Evolutionary conservation across 1,139 yeast genomes (phyloP).

Genomic region (Saccharomyces uvarum): DNA sequence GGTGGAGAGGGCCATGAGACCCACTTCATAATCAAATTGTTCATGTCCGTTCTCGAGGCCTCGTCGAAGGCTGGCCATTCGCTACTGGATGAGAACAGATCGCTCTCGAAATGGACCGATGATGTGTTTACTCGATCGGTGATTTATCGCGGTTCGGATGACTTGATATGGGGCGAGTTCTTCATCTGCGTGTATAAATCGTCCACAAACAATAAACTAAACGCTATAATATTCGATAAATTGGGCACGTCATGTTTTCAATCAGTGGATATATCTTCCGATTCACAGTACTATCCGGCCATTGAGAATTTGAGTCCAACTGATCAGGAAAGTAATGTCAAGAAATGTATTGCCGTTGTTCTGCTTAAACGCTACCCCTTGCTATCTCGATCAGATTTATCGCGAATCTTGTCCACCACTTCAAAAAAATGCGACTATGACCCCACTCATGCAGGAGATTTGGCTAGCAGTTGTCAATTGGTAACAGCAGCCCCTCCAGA

Average conservation of each 20-base stretch:
- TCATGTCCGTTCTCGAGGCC: neutral
- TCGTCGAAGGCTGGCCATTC: neutral
- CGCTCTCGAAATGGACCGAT: neutral
- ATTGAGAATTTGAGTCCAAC: slow-evolving; percentile 56
- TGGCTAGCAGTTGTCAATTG: slow-evolving; percentile 70
- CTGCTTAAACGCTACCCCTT: slow-evolving; percentile 59
- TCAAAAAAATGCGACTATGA: slow-evolving; percentile 23
- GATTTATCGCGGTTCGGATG: slow-evolving; percentile 49
- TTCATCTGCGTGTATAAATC: slow-evolving; percentile 49
- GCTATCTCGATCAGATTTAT: slow-evolving; percentile 25
- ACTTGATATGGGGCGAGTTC: slow-evolving; percentile 45
- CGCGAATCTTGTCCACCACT: neutral
- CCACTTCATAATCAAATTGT: neutral
- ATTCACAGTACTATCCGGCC: slow-evolving; percentile 72
- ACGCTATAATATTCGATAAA: slow-evolving; percentile 57
- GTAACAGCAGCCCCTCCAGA: slow-evolving; percentile 16
- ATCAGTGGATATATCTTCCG: slow-evolving; percentile 50
- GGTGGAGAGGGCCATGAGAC: neutral
- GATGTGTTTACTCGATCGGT: slow-evolving; percentile 42
- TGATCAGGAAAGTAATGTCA: slow-evolving; percentile 49
- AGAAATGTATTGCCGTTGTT: slow-evolving; percentile 72
- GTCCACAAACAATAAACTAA: slow-evolving; percentile 38
- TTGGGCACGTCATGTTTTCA: slow-evolving; percentile 62
- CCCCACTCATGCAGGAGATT: slow-evolving; percentile 50
- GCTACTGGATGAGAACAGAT: neutral